Evolutionary conservation across 345 rosid genomes (phyloP).

Genomic region (Euphorbia pulcherrima): DNA sequence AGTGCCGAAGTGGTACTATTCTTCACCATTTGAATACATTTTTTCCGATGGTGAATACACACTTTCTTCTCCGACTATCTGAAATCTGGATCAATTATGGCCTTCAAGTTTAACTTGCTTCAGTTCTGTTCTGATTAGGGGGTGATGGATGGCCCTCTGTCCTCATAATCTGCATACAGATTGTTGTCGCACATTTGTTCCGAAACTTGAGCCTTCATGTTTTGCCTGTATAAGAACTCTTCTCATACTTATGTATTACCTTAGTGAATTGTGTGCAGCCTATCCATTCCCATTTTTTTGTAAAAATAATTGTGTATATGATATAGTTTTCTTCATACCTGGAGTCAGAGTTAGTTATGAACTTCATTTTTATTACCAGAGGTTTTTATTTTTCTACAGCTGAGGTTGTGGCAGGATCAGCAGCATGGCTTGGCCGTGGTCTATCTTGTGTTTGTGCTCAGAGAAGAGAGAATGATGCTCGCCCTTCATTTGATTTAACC

Average conservation of each 20-base stretch:
- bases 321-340: constrained; percentile 16
- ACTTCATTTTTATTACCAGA: constrained; percentile 21
- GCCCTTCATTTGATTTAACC: constrained; percentile 93
- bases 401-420: constrained; percentile 98
- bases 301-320: neutral
- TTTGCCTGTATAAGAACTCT: no score
- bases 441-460: constrained; percentile 99
- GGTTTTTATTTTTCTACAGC: constrained; percentile 57
- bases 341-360: constrained; percentile 8
- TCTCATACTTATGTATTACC: neutral
- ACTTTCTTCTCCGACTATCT: neutral
- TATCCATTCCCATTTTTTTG: neutral
- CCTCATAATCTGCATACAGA: neutral
- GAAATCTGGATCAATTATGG: neutral
- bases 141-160: neutral
- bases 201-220: neutral
- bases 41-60: neutral
- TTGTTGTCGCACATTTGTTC: neutral
- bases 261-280: neutral
- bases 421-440: constrained; percentile 97
- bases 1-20: neutral
- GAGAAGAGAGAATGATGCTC: constrained; percentile 73
- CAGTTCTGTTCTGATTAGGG: neutral
- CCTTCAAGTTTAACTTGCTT: neutral
- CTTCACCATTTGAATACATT: neutral